These are phyloP conservation scores for Ophiostoma sp. DNA, from an alignment of 2,329 filamentous ascomycete genomes.

Conservation along the genomic window DNA sequence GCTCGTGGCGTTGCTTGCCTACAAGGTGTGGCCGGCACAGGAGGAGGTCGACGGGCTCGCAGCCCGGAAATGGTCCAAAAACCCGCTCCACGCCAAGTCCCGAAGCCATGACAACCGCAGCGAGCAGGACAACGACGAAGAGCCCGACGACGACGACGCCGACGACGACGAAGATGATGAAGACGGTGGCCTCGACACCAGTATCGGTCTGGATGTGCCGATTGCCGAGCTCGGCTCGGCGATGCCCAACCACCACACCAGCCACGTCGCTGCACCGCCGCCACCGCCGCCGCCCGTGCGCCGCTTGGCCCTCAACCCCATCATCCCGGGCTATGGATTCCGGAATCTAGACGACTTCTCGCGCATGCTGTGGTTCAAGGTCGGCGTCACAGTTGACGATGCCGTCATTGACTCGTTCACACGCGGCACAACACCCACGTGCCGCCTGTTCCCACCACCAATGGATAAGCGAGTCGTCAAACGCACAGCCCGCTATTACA, in stretches of 20 bases:
- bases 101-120: no score
- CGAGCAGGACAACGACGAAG: background rate
- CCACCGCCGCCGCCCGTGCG: constrained; percentile 12
- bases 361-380: constrained; percentile 20
- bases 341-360: background rate
- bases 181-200: background rate
- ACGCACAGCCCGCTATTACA: background rate
- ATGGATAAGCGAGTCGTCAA: background rate
- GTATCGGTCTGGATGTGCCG: background rate
- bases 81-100: background rate
- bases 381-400: constrained; percentile 16
- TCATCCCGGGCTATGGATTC: background rate
- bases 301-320: constrained; percentile 12
- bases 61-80: background rate
- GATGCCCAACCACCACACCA: constrained; percentile 4
- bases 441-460: background rate
- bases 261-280: background rate
- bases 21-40: constrained; percentile 3
- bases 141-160: background rate
- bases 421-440: background rate
- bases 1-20: constrained; percentile 2
- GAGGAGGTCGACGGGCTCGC: background rate
- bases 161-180: background rate
- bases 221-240: background rate
- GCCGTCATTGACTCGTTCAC: background rate